Evolutionary conservation across 2,329 filamentous ascomycete species (phyloP), one percentile per base, ranked within the genome.

Genomic region (Diaporthe longicolla): DNA sequence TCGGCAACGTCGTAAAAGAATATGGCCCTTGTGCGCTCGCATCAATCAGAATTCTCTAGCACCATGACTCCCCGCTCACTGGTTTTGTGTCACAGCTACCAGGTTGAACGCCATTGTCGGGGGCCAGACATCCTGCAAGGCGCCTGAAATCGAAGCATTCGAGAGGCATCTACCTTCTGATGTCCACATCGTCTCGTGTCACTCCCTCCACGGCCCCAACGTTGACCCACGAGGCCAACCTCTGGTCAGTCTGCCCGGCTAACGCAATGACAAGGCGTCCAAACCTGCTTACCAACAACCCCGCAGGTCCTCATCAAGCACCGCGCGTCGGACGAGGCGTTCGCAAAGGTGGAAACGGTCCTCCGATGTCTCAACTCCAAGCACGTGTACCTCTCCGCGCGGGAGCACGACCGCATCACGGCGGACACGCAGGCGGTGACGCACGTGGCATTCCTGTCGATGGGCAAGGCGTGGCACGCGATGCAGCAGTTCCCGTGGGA

Each of bases 361-460:
- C 90, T 99, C 45, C 90, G 92, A 40, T 98, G 95, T 81, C 92
- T 99, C 70, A 87, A 90, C 37, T 97, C 95, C 59, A 96, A 95
- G 82, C 91, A 94, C 79, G 97, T 99, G 75, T 92, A 96, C 81
- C 92, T 99, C 74, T 93, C 94, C 0, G 95, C 95, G 21, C 89
- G 91, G 75, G 92, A 95, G 83, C 97, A 99, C 82, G 97, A 99
- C 84, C 94, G 95, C 76, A 99, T 99, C 84, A 99, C 97, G 0
- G 97, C 97, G 75, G 97, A 99, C 84, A 99, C 97, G 1, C 97
- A 99, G 84, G 97, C 97, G 40, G 97, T 99, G 65, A 99, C 97
- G 0, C 97, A 99, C 84, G 97, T 95, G 2, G 97, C 97, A 37
- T 99, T 99, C 83, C 87, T 99, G 68, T 94, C 93, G 81, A 99